Evolutionary conservation across 2,329 filamentous ascomycete species (phyloP).

Genomic region (Penicillium sp.): DNA sequence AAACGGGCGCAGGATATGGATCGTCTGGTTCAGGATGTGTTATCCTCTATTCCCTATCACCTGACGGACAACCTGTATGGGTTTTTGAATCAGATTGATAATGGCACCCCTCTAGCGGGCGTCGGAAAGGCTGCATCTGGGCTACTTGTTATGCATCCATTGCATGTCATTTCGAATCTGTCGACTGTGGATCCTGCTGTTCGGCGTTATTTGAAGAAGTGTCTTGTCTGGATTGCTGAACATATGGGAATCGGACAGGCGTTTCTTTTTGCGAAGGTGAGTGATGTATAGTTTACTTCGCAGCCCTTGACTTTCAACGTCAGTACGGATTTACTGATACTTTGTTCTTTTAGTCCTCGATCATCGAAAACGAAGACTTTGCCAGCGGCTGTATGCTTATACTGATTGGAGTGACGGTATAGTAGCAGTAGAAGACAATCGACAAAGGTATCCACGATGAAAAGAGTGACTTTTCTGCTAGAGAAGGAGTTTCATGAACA

Average conservation of each 20-base stretch:
- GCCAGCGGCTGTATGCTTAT: neutral
- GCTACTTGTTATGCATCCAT: neutral
- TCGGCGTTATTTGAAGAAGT: neutral
- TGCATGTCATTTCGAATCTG: neutral
- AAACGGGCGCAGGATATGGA: neutral
- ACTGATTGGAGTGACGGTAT: neutral
- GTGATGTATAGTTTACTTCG: neutral
- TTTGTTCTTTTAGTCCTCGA: neutral
- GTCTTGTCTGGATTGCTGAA: neutral
- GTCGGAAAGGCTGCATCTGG: neutral
- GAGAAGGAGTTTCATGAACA: slow-evolving; percentile 42
- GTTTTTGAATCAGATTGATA: neutral
- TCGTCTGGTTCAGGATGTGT: neutral
- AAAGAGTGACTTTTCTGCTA: slow-evolving; percentile 36
- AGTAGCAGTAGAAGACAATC: neutral
- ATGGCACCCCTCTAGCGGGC: neutral
- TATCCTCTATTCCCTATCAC: neutral
- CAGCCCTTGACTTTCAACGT: too few relatives aligned
- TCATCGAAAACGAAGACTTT: neutral
- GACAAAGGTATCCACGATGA: neutral
- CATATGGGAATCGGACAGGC: neutral
- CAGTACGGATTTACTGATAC: neutral
- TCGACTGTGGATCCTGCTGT: neutral
- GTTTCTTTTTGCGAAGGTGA: neutral
- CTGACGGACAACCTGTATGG: neutral